A percentile compares a stretch with the other conserved stretches of the same genome.
Conservation (phyloP, 805 yeast species). For the Dipodascus albidus region DNA sequence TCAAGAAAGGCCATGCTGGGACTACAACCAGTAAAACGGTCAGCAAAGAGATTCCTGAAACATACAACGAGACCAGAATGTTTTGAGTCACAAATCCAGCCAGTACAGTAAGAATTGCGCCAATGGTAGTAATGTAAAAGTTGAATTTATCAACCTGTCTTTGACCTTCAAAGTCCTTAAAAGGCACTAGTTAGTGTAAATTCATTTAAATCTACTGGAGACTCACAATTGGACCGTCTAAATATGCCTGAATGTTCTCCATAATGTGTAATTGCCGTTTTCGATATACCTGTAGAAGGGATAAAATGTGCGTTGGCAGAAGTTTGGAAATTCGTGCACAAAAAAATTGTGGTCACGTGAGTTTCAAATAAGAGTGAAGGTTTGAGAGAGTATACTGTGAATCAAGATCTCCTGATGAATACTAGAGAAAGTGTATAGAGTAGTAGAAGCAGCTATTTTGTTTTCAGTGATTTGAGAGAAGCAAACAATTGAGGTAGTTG, state of each 20-base stretch:
- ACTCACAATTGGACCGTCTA: neutral
- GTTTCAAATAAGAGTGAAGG: neutral
- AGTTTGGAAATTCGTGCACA: neutral
- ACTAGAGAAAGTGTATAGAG: neutral
- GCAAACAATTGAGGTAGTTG: no score
- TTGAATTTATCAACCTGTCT: neutral
- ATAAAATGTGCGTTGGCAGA: conserved; percentile 1
- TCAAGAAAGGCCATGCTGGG: conserved; percentile 2
- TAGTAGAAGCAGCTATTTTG: no score
- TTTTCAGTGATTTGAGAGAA: neutral
- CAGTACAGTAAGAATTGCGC: neutral
- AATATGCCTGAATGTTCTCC: neutral
- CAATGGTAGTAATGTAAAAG: neutral
- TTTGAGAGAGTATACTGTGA: neutral
- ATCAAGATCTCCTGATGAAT: neutral
- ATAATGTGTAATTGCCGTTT: neutral
- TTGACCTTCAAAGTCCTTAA: conserved; percentile 2
- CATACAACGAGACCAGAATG: conserved; percentile 1
- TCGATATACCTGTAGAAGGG: neutral
- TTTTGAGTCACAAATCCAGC: neutral
- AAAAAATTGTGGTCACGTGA: neutral
- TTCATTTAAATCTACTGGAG: no score
- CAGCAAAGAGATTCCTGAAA: neutral
- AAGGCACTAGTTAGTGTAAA: no score
- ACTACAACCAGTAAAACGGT: neutral